Evolutionary conservation across 2,329 filamentous ascomycete genomes (phyloP).

Genomic region (Penicillium corylophilum): DNA sequence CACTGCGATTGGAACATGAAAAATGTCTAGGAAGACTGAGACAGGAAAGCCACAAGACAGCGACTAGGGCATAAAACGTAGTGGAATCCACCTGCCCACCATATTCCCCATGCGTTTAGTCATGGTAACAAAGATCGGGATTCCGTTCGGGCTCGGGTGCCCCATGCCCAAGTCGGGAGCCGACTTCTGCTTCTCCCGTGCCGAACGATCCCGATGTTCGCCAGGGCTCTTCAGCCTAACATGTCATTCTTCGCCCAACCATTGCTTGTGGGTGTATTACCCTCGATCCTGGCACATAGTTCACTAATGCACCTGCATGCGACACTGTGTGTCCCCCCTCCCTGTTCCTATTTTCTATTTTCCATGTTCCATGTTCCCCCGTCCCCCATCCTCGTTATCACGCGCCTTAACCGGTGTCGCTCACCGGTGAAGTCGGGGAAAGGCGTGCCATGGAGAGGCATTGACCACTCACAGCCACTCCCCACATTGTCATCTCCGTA

Average conservation of each 20-base stretch:
- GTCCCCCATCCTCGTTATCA: constrained; percentile 10
- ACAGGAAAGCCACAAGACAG: background rate
- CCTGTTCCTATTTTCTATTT: background rate
- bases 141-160: constrained; percentile 10
- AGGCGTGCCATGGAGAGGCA: constrained; percentile 12
- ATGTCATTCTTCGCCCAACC: background rate
- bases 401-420: constrained; percentile 20
- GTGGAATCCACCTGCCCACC: background rate
- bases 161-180: background rate
- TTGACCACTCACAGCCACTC: constrained; percentile 13
- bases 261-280: background rate
- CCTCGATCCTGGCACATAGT: background rate
- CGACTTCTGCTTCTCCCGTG: constrained; percentile 1
- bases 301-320: constrained; percentile 1
- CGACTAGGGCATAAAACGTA: background rate
- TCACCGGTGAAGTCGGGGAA: constrained; percentile 29
- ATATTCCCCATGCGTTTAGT: constrained; percentile 1
- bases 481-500: constrained; percentile 18
- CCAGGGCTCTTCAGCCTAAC: background rate
- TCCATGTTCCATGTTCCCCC: constrained; percentile 10
- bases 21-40: background rate
- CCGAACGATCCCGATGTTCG: constrained; percentile 7
- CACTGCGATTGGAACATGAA: background rate
- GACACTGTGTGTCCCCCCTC: constrained; percentile 3
- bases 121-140: constrained; percentile 9